Percentiles rank a stretch among this genome's conserved stretches.
Conservation (phyloP, 257 asterid species). For the Fraxinus pennsylvanica region DNA sequence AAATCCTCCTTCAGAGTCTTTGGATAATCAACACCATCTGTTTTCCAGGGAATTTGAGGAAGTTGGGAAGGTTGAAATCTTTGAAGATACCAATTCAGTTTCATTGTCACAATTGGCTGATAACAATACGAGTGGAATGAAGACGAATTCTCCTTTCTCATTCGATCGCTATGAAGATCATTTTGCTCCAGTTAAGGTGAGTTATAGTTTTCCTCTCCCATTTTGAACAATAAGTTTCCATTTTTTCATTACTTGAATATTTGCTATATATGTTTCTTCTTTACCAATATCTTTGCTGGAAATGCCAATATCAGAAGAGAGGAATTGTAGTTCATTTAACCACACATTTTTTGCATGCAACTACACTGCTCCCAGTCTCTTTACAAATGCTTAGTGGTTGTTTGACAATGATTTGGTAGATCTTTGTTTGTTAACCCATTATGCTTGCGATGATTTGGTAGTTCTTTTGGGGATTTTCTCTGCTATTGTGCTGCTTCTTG, state of each 20-base stretch:
- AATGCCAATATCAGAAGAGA: not conserved
- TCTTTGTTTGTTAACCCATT: not conserved
- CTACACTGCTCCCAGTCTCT: not conserved
- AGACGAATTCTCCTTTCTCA: conserved; percentile 37
- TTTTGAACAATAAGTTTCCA: not conserved
- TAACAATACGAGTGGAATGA: conserved; percentile 20
- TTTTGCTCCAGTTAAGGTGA: conserved; percentile 57
- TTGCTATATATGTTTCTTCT: not conserved
- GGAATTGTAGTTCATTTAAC: not conserved
- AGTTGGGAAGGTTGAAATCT: conserved; percentile 31
- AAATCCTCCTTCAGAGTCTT: conserved; percentile 39
- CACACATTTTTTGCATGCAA: not conserved
- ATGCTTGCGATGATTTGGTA: not conserved
- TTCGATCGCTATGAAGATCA: conserved; percentile 60
- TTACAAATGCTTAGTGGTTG: not conserved
- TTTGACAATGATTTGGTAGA: not conserved
- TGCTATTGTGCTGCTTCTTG: not conserved
- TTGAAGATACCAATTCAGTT: conserved; percentile 36
- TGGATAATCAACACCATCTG: conserved; percentile 26
- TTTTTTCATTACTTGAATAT: not conserved
- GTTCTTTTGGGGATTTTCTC: not conserved
- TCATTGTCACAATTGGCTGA: conserved; percentile 33
- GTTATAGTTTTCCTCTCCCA: conserved; percentile 17
- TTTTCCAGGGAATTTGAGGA: conserved; percentile 37
- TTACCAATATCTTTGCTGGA: not conserved